Evolutionary conservation across 345 rosid genomes (phyloP).

Genomic region (Kernera saxatilis): DNA sequence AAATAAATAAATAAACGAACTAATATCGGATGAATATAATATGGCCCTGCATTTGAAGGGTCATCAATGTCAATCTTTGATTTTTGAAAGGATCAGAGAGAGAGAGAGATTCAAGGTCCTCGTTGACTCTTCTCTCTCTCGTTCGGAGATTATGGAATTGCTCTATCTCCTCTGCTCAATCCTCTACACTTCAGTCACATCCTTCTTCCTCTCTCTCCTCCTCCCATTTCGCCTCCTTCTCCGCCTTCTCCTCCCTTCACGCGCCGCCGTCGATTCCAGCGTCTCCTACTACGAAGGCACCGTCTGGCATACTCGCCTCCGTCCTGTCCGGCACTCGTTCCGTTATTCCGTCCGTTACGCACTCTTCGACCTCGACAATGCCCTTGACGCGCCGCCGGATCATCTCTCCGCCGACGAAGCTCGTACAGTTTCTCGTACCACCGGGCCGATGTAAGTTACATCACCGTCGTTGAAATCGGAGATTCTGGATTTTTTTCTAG

Average conservation of each 20-base stretch:
- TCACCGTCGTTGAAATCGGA: not conserved
- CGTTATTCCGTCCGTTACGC: constrained; percentile 71
- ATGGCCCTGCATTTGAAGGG: not conserved
- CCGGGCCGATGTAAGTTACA: constrained; percentile 58
- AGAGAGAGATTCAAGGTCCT: not conserved
- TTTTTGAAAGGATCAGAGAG: not conserved
- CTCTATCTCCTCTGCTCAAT: constrained; percentile 46
- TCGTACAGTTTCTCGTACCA: constrained; percentile 49
- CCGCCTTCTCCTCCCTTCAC: constrained; percentile 18
- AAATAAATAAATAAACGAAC: too few species aligned
- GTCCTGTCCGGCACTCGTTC: constrained; percentile 68
- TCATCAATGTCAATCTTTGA: not conserved
- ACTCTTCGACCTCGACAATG: constrained; percentile 60
- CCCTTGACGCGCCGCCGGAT: constrained; percentile 37
- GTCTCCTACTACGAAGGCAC: constrained; percentile 62
- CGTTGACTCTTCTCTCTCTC: not conserved
- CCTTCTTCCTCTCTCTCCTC: constrained; percentile 43
- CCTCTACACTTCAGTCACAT: constrained; percentile 31
- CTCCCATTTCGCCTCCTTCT: constrained; percentile 37
- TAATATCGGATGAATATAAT: too few species aligned
- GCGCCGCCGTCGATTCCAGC: constrained; percentile 10
- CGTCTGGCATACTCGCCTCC: constrained; percentile 88
- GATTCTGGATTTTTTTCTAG: not conserved
- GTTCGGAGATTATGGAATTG: constrained; percentile 35
- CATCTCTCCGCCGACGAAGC: constrained; percentile 71